A percentile compares a stretch with the other conserved stretches of the same genome.
Conservation (phyloP, 2,329 filamentous ascomycete genomes). For the Claviceps africana region DNA sequence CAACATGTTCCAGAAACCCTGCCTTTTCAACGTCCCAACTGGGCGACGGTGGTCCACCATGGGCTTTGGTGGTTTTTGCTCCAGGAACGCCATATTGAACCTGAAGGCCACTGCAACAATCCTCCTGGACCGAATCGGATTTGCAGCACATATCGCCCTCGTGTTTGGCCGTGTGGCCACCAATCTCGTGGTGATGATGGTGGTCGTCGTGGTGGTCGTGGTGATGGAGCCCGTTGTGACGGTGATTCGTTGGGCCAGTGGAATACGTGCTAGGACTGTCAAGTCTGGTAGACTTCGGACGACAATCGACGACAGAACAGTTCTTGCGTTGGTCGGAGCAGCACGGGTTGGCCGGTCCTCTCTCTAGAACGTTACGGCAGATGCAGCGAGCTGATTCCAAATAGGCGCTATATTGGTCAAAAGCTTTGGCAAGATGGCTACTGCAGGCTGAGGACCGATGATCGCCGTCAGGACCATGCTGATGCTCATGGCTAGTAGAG, state of each 20-base stretch:
- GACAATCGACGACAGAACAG: neutral
- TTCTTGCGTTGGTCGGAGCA: slow-evolving; percentile 11
- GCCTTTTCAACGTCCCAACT: slow-evolving; percentile 15
- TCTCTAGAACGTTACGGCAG: slow-evolving; percentile 20
- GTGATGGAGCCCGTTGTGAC: slow-evolving; percentile 8
- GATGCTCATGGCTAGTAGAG: slow-evolving; percentile 11
- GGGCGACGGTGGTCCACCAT: neutral
- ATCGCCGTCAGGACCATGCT: slow-evolving; percentile 14
- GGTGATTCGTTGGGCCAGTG: slow-evolving; percentile 5
- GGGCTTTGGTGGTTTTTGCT: neutral
- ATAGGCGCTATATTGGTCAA: slow-evolving; percentile 21
- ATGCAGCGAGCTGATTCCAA: slow-evolving; percentile 24
- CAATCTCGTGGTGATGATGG: slow-evolving; percentile 12
- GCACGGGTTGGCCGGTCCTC: slow-evolving; percentile 14
- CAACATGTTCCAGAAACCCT: slow-evolving; percentile 13
- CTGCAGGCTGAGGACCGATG: slow-evolving; percentile 16
- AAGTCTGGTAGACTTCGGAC: neutral
- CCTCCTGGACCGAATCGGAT: slow-evolving; percentile 3
- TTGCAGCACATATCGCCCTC: slow-evolving; percentile 3
- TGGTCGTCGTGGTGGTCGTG: slow-evolving; percentile 5
- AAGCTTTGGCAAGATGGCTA: slow-evolving; percentile 18
- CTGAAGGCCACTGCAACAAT: slow-evolving; percentile 7
- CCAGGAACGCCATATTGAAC: slow-evolving; percentile 2
- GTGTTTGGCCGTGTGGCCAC: slow-evolving; percentile 8
- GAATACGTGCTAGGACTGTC: neutral